These are phyloP conservation scores for Rhododendron kiyosumense DNA, from an alignment of 148 eudicot genomes.

Conservation along the genomic window DNA sequence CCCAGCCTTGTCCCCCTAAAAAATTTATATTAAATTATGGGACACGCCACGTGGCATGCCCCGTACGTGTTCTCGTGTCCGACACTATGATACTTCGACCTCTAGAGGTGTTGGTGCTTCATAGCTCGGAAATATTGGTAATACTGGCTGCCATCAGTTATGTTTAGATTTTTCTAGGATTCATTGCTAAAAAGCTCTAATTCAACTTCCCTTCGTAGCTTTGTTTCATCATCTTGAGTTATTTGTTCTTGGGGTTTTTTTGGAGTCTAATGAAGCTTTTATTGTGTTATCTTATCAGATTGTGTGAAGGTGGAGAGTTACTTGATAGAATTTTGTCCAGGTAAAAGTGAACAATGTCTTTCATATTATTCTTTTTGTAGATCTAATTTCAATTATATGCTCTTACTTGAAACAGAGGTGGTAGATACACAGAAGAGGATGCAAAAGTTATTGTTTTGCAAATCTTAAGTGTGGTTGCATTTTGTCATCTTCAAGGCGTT, in stretches of 20 bases:
- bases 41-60: too few relatives aligned
- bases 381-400: conserved; percentile 1
- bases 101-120: too few relatives aligned
- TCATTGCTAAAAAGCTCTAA: not conserved
- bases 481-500: conserved; percentile 79
- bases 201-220: not conserved
- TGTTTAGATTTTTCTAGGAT: not conserved
- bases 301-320: conserved; percentile 73
- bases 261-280: not conserved
- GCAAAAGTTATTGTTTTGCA: conserved; percentile 55
- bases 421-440: conserved; percentile 59
- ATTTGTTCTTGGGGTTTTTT: not conserved
- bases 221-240: not conserved
- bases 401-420: conserved; percentile 43
- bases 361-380: not conserved
- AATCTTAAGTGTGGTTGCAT: conserved; percentile 57
- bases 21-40: too few relatives aligned
- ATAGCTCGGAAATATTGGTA: not conserved
- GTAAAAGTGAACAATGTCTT: conserved; percentile 22
- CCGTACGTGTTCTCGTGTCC: too few relatives aligned
- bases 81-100: too few relatives aligned
- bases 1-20: too few relatives aligned
- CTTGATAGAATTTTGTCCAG: conserved; percentile 63
- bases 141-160: not conserved
- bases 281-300: conserved; percentile 33